A percentile compares a stretch with the other conserved stretches of the same genome.
phyloP scores from a whole-genome alignment of 1,139 yeast genomes.

The Saccharomyces hybrid region DNA sequence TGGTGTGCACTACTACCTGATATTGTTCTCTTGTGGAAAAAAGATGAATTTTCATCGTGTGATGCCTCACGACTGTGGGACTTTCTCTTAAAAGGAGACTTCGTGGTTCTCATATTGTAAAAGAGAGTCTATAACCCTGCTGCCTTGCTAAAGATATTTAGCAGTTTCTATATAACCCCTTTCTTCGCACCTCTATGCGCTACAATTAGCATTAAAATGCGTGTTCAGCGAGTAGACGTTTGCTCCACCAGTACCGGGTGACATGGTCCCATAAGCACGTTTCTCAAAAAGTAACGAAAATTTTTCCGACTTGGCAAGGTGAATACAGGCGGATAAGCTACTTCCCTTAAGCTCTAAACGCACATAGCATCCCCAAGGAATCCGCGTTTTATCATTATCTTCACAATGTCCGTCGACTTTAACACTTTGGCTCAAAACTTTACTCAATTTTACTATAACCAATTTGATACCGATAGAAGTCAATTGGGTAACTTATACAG shows the following conservation, averaged over 20 bases:
- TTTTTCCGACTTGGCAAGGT: not conserved
- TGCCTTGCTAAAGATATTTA: not conserved
- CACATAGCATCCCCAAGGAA: not conserved
- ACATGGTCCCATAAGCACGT: not conserved
- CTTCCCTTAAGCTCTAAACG: not conserved
- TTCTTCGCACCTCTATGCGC: not conserved
- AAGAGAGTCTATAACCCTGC: not conserved
- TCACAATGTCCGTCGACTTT: constrained; percentile 48
- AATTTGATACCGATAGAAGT: constrained; percentile 86
- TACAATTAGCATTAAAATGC: not conserved
- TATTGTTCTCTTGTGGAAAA: constrained; percentile 17
- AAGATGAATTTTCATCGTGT: constrained; percentile 17
- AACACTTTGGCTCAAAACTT: constrained; percentile 66
- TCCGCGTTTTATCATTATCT: not conserved
- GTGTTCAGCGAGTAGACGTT: not conserved
- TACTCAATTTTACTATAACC: constrained; percentile 90
- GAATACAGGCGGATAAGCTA: not conserved
- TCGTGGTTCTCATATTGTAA: constrained; percentile 11
- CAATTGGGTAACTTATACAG: constrained; percentile 93
- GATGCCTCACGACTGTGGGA: constrained; percentile 31
- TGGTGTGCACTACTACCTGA: constrained; percentile 3
- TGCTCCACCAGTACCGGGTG: not conserved
- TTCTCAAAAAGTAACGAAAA: not conserved
- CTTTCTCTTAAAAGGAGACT: constrained; percentile 30
- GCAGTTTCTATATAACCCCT: not conserved